These are phyloP conservation scores for Agapanthus africanus DNA, from an alignment of 106 monocot species.

Conservation along the genomic window DNA sequence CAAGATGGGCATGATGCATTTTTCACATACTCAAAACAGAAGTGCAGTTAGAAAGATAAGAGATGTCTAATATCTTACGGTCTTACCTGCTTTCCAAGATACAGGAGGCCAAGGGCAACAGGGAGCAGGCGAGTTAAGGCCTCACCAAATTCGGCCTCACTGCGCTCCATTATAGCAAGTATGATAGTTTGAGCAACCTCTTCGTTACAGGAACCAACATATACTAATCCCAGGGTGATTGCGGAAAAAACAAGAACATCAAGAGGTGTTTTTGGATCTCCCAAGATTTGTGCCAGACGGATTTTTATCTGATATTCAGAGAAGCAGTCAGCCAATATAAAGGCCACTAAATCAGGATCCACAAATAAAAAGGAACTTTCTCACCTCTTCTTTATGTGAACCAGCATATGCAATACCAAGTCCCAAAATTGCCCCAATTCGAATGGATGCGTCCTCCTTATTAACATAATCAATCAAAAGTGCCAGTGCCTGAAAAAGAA, in stretches of 20 bases:
- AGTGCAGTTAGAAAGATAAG: no score
- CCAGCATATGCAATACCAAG: slow-evolving; percentile 99
- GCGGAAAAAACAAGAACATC: slow-evolving; percentile 94
- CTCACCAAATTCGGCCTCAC: slow-evolving; percentile 75
- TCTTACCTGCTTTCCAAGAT: slow-evolving; percentile 98
- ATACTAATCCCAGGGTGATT: slow-evolving; percentile 72
- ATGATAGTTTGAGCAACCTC: slow-evolving; percentile 92
- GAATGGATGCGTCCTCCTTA: slow-evolving; percentile 70
- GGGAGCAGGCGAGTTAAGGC: slow-evolving; percentile 86
- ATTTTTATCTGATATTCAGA: slow-evolving; percentile 50
- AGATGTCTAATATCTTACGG: no score
- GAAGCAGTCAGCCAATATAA: slow-evolving; percentile 4
- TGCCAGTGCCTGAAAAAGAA: slow-evolving; percentile 61
- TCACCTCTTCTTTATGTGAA: slow-evolving; percentile 88
- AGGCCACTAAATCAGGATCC: not conserved
- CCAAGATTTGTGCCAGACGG: slow-evolving; percentile 44
- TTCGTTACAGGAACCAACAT: slow-evolving; percentile 93
- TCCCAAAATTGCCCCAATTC: slow-evolving; percentile 95
- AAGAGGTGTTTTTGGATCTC: slow-evolving; percentile 64
- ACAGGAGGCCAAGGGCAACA: slow-evolving; percentile 95
- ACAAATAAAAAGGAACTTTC: not conserved
- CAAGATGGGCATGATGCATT: no score
- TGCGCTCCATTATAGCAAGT: slow-evolving; percentile 81
- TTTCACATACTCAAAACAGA: no score
- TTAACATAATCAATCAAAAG: slow-evolving; percentile 70